Conservation (phyloP, 2,329 filamentous ascomycete species). For the Phaeosphaeriaceae sp. region DNA sequence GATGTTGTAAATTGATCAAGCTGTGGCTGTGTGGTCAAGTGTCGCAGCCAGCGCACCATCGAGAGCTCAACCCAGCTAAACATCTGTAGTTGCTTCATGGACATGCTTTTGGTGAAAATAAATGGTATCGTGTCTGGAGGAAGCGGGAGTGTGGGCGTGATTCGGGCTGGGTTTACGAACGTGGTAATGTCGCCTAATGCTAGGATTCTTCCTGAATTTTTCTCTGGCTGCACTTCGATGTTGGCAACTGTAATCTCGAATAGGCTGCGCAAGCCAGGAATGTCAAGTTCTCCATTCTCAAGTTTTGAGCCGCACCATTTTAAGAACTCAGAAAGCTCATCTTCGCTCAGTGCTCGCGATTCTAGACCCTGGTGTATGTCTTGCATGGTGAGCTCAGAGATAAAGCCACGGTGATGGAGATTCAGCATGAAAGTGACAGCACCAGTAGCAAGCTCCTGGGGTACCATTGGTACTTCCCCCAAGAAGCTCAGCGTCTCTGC, state of each 20-base stretch:
- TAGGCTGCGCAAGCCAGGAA: conserved; percentile 68
- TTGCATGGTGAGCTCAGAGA: conserved; percentile 84
- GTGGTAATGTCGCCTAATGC: conserved; percentile 76
- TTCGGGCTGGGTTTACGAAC: conserved; percentile 77
- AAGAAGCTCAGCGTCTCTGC: conserved; percentile 78
- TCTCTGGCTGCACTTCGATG: conserved; percentile 58
- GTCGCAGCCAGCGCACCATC: conserved; percentile 83
- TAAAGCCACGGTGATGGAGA: conserved; percentile 80
- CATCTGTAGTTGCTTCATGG: conserved; percentile 71
- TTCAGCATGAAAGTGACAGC: conserved; percentile 77
- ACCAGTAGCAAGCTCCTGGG: conserved; percentile 73
- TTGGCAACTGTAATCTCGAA: conserved; percentile 82
- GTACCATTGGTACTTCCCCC: conserved; percentile 84
- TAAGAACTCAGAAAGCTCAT: conserved; percentile 82
- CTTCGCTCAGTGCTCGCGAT: conserved; percentile 77
- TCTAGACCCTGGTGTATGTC: conserved; percentile 87
- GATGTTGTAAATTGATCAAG: conserved; percentile 70
- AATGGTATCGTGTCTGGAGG: conserved; percentile 85
- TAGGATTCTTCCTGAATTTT: conserved; percentile 71
- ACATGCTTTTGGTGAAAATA: conserved; percentile 76
- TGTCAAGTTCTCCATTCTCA: conserved; percentile 73
- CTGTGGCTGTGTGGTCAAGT: conserved; percentile 67
- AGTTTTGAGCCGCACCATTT: conserved; percentile 81
- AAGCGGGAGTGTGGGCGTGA: conserved; percentile 80
- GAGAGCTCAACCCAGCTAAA: conserved; percentile 88